A percentile compares a stretch with the other conserved stretches of the same genome.
Evolutionary conservation across 2,329 filamentous ascomycete genomes (phyloP).

Genomic region (Ophiostoma novo-ulmi): DNA sequence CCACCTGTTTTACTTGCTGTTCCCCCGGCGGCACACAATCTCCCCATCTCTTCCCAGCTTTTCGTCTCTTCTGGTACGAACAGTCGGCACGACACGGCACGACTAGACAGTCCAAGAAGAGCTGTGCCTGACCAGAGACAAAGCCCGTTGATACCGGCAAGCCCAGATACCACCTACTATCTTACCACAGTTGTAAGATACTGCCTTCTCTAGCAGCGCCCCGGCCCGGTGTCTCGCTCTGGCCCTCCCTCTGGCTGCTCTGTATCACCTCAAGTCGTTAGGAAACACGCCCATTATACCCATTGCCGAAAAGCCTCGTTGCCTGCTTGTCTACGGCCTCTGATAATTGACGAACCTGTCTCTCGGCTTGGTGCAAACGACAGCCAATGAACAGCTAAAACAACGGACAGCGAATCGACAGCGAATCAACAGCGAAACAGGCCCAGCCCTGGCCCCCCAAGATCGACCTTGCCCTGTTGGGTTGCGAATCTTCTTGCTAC

Average conservation of each 20-base stretch:
- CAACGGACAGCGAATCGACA: not conserved
- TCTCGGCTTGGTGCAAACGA: not conserved
- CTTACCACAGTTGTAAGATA: not conserved
- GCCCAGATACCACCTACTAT: no score
- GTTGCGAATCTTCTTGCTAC: not conserved
- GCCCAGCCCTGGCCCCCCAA: not conserved
- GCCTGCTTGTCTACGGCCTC: not conserved
- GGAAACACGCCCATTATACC: not conserved
- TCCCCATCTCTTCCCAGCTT: not conserved
- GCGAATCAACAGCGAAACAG: not conserved
- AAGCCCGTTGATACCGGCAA: not conserved
- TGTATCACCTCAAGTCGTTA: not conserved
- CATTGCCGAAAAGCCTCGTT: not conserved
- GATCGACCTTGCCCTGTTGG: not conserved
- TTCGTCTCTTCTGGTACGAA: not conserved
- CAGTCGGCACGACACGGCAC: not conserved
- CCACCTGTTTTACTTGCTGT: conserved; percentile 13
- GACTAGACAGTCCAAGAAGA: not conserved
- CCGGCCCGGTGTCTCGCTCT: conserved; percentile 18
- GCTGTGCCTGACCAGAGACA: not conserved
- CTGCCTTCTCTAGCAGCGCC: conserved; percentile 16
- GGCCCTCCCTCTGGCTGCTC: not conserved
- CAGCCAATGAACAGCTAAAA: not conserved
- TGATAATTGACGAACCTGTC: not conserved
- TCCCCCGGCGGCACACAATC: not conserved